phyloP scores from a whole-genome alignment of 305 asterid genomes.

The Rubia tinctorum region DNA sequence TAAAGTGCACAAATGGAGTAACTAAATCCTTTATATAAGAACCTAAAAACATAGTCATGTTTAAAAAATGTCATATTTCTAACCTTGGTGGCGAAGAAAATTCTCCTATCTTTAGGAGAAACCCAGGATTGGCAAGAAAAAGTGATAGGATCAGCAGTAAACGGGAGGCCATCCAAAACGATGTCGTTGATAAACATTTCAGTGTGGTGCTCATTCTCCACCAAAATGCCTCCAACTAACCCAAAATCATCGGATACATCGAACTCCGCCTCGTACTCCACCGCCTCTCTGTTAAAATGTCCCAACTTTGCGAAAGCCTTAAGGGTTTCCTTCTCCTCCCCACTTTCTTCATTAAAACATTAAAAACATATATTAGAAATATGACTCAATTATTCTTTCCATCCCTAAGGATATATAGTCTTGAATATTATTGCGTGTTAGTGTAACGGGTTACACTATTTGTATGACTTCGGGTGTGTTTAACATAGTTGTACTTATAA shows the following conservation, averaged over 20 bases:
- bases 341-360: too few species aligned
- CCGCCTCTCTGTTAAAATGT: slow-evolving; percentile 8
- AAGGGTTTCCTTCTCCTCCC: background rate
- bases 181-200: slow-evolving; percentile 53
- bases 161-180: slow-evolving; percentile 32
- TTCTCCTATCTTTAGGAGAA: slow-evolving; percentile 49
- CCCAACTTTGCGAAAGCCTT: slow-evolving; percentile 32
- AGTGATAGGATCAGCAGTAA: slow-evolving; percentile 23
- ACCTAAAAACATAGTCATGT: background rate
- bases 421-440: too few species aligned
- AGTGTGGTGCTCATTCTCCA: slow-evolving; percentile 57
- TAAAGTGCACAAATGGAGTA: too few species aligned
- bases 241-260: slow-evolving; percentile 39
- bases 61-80: background rate
- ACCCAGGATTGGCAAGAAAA: slow-evolving; percentile 63
- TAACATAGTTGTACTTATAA: too few species aligned
- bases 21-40: too few species aligned
- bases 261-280: slow-evolving; percentile 20
- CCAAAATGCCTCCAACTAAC: slow-evolving; percentile 50
- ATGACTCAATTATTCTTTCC: too few species aligned
- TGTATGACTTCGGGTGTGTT: too few species aligned
- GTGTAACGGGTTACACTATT: too few species aligned
- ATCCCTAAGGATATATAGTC: too few species aligned
- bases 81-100: slow-evolving; percentile 67
- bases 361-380: too few species aligned